Evolutionary conservation across 495 filamentous ascomycete species (phyloP), one percentile per base, ranked within the genome.

Genomic region (Monascus purpureus): DNA sequence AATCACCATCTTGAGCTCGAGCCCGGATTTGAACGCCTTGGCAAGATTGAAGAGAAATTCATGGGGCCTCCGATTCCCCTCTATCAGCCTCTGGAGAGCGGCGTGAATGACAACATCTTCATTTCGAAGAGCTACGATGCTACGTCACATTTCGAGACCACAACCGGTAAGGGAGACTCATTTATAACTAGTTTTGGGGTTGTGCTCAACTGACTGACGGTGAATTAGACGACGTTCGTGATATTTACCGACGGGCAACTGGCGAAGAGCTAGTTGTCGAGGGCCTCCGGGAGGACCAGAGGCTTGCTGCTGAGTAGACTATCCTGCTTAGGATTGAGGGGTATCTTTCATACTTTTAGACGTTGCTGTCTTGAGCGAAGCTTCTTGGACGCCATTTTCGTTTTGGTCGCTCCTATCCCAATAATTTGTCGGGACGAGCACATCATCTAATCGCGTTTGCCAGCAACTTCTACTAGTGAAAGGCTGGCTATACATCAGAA

Each of bases 71-170:
- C 87, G 6, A 92, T 93, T 39, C 85, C 87, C 5, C 65, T 99
- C 26, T 96, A 94, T 53, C 86, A 93, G 63, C 90, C 90, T 22
- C 50, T 92, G 31, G 82, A 83, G 52, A 77, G 80, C 47, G 92
- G 92, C 35, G 68, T 67, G 34, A 81, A 78, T 40, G 85, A 94
- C 61, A 82, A 84, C 53, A 80, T 99, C 55, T 99, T 85, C 65
- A 87, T 99, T 49, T 93, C 85, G 44, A 93, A 88, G 70, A 93
- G 85, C 65, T 99, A 99, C 56, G 90, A 99, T 51, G 79, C 90
- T 19, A 92, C 82, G 38, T 90, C 81, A 45, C 90, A 99, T 66
- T 99, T 99, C 46, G 90, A 99, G 71, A 93, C 84, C 8, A 81
- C 76, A 15, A 84, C 79, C 29, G 65, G 75, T 75, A 65, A 47